Conservation (phyloP, 2,329 filamentous ascomycete species). For the Colletotrichum camelliae region DNA sequence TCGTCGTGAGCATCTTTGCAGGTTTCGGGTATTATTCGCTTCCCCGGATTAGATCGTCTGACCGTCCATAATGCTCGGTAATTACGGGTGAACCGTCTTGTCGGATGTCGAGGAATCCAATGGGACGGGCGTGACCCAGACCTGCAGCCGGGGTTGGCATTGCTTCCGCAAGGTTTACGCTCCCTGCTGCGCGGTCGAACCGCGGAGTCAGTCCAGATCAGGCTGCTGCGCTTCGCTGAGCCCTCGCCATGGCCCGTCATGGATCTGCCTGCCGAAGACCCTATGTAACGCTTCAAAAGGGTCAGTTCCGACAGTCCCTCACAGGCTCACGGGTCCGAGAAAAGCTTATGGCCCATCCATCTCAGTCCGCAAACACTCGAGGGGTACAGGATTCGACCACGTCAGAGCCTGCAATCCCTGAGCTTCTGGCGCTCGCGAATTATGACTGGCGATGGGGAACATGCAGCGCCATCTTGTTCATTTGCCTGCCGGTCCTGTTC, state of each 20-base stretch:
- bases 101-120: conserved; percentile 1
- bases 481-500: background rate
- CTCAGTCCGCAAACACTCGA: background rate
- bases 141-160: background rate
- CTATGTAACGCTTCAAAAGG: background rate
- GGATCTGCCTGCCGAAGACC: conserved; percentile 1
- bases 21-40: conserved; percentile 2
- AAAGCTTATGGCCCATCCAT: conserved; percentile 1
- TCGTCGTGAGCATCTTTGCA: background rate
- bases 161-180: background rate
- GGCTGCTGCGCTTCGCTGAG: background rate
- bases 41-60: conserved; percentile 5
- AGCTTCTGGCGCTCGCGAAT: background rate
- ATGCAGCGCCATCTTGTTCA: background rate
- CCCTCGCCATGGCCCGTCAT: background rate
- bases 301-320: background rate
- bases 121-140: conserved; percentile 2
- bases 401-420: background rate
- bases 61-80: conserved; percentile 6
- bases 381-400: background rate
- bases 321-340: background rate
- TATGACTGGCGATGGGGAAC: background rate
- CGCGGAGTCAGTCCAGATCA: background rate
- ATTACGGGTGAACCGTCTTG: conserved; percentile 7
- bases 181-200: background rate